A percentile compares a stretch with the other conserved stretches of the same genome.
These are phyloP conservation scores for Telopea speciosissima DNA, from an alignment of 177 flowering plant species.

Conservation along the genomic window DNA sequence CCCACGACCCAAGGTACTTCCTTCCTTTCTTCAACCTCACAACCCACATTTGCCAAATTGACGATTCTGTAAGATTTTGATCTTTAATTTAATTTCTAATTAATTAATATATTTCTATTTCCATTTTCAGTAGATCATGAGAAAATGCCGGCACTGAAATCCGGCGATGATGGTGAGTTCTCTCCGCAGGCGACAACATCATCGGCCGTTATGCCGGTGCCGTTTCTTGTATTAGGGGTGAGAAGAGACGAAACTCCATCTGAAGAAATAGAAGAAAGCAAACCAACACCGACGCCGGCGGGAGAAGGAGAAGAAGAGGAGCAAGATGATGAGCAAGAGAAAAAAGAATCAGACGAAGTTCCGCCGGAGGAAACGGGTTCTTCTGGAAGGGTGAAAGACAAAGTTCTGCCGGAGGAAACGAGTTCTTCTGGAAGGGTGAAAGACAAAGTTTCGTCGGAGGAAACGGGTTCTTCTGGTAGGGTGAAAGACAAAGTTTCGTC, in stretches of 20 bases:
- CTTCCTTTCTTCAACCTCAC: not conserved
- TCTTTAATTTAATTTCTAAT: not conserved
- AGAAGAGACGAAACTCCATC: not conserved
- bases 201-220: conserved; percentile 1
- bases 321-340: not conserved
- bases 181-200: not conserved
- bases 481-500: conserved; percentile 9
- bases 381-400: conserved; percentile 15
- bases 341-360: not conserved
- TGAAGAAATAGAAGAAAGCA: not conserved
- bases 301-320: conserved; percentile 9
- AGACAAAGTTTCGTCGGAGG: not conserved
- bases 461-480: conserved; percentile 4
- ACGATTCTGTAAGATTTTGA: too few relatives aligned
- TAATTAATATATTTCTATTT: not conserved
- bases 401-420: conserved; percentile 1
- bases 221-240: conserved; percentile 1
- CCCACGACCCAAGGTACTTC: conserved; percentile 15
- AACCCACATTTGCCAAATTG: too few relatives aligned
- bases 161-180: conserved; percentile 2
- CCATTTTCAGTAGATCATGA: conserved; percentile 3
- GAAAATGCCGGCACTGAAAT: conserved; percentile 11
- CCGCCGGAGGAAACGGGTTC: conserved; percentile 4
- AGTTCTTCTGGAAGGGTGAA: conserved; percentile 12
- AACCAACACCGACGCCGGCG: conserved; percentile 2